Percentiles rank a stretch among this genome's conserved stretches.
Evolutionary conservation across 306 rosid species (phyloP).

Genomic region (Prunus dulcis): DNA sequence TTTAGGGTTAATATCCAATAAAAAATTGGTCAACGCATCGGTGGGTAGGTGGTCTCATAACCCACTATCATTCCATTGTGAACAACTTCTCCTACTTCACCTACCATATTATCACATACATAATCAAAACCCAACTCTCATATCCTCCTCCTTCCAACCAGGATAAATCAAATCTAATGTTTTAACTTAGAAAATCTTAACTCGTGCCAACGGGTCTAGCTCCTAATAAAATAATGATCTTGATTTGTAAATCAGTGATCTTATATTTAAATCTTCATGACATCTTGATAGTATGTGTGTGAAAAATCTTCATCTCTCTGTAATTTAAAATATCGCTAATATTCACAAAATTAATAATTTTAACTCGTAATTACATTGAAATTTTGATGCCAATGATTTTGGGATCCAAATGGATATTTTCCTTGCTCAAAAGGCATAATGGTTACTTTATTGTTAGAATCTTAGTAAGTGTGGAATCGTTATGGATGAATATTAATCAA

Average conservation of each 20-base stretch:
- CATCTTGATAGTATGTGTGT: too few relatives aligned
- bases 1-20: constrained; percentile 28
- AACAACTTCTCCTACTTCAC: constrained; percentile 48
- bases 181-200: background rate
- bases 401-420: too few relatives aligned
- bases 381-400: too few relatives aligned
- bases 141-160: background rate
- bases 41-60: constrained; percentile 49
- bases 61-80: constrained; percentile 48
- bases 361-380: too few relatives aligned
- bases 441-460: background rate
- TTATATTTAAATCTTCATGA: too few relatives aligned
- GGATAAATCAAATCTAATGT: background rate
- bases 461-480: background rate
- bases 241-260: too few relatives aligned
- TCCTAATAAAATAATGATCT: too few relatives aligned
- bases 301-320: accelerated
- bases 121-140: background rate
- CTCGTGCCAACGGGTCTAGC: too few relatives aligned
- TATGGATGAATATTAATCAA: background rate
- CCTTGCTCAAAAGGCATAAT: background rate
- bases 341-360: background rate
- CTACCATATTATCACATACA: constrained; percentile 23
- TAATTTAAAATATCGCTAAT: too few relatives aligned
- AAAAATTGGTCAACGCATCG: constrained; percentile 37